Evolutionary conservation across 768 basidiomycete genomes (phyloP), one percentile per base, ranked within the genome.

Genomic region (Gymnopilus dilepis): DNA sequence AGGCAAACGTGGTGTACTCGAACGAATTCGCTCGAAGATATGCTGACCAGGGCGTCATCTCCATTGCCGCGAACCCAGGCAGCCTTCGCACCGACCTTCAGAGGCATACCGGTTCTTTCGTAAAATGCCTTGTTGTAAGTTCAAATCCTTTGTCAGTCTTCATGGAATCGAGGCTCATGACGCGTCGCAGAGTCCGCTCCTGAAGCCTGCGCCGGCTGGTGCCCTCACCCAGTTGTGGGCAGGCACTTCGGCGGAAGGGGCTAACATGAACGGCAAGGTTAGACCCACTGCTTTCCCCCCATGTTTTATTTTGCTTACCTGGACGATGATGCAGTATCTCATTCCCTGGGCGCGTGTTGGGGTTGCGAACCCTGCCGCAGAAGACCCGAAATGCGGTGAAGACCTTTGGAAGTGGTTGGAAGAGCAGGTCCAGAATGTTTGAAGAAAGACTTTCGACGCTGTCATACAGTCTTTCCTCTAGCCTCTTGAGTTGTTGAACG

Each of bases 191-290:
- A 53, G 41, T 53, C 31, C 42, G n/a, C 24, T 65, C 4, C 34
- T 77, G 1, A 72, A 72, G 31, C 73, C 77, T 15, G 68, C 72
- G 0, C 57, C 72, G 3, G 71, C 72, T 22, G 84, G 85, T 15
- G 82, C 82, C 0, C 65, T 85, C 17, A 85, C 83, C 1, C 82
- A 79, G 55, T 67, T 86, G 0, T 86, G 77, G 60, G 85, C 82
- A 9, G 85, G 80, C 4, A 85, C 84, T 0, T 68, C 75, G 0
- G 68, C 74, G 0, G 79, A 77, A 26, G 82, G 77, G 4, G 74
- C 67, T 3, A 59, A 64, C 1, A 62, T 84, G 24, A 80, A 78
- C 38, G 84, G 85, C 30, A 80, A 84, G 74, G 84, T 82, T 55
- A 0, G 65, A 15, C 37, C 22, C 6, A 34, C 33, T 12, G 33